Conservation (phyloP, 2,329 filamentous ascomycete species). For the Aurifilum marmelostoma region DNA sequence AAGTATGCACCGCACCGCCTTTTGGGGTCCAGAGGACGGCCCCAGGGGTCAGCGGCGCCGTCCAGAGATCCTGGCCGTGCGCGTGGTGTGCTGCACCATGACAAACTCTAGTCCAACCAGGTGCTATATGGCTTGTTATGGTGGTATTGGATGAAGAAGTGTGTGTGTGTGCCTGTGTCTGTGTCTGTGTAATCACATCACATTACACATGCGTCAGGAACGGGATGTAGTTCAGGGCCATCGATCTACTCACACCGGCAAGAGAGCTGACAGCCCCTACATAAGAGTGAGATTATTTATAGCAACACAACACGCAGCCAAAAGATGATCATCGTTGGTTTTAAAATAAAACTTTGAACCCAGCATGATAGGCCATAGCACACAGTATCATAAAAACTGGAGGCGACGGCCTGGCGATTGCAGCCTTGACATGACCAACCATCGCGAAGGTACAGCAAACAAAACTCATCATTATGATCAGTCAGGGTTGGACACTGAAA, state of each 20-base stretch:
- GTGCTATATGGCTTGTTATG: not conserved
- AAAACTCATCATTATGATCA: not conserved
- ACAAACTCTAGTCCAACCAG: not conserved
- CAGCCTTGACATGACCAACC: not conserved
- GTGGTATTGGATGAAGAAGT: not conserved
- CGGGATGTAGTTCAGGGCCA: not conserved
- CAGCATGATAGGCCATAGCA: not conserved
- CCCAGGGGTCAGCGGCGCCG: not conserved
- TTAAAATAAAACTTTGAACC: not conserved
- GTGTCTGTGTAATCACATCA: not conserved
- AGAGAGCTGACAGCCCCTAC: not conserved
- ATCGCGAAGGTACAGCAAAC: not conserved
- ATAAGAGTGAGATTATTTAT: not conserved
- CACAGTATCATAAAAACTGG: not conserved
- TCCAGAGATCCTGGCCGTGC: not conserved
- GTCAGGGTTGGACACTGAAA: not conserved
- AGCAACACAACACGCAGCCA: not conserved
- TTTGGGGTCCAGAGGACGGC: slow-evolving; percentile 21
- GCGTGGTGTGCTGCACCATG: not conserved
- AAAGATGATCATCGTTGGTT: not conserved
- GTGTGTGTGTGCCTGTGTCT: not conserved
- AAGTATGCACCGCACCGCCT: slow-evolving; percentile 20
- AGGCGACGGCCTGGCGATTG: not conserved
- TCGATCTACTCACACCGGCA: not conserved
- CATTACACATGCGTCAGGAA: not conserved